phyloP scores from a whole-genome alignment of 176 grass and related monocot genomes.

The Elymus sibiricus region DNA sequence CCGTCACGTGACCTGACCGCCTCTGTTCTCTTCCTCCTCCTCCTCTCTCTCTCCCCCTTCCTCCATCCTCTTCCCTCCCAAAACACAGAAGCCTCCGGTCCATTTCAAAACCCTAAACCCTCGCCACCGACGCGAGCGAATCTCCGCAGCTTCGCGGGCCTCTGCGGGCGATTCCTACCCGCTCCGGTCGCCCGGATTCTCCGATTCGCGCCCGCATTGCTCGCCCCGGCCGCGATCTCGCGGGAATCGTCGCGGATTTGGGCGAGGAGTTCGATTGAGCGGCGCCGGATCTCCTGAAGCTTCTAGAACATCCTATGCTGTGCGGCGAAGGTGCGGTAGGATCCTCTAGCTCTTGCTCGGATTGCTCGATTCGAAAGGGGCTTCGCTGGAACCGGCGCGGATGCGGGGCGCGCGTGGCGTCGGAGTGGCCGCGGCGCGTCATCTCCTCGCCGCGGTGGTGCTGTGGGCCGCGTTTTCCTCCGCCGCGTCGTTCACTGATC shows the following conservation, averaged over 20 bases:
- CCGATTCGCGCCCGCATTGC: not conserved
- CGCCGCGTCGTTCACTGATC: slow-evolving; percentile 51
- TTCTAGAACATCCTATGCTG: slow-evolving; percentile 9
- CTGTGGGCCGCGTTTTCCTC: slow-evolving; percentile 32
- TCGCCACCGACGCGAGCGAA: not conserved
- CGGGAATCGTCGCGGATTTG: slow-evolving; percentile 12
- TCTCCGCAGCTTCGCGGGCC: not conserved
- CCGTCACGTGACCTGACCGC: not conserved
- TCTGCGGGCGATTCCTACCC: not conserved
- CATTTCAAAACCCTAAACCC: slow-evolving; percentile 43
- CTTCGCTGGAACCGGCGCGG: slow-evolving; percentile 8
- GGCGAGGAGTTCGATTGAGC: not conserved
- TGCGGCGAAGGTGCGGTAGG: not conserved
- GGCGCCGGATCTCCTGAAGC: slow-evolving; percentile 11
- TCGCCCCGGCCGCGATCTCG: not conserved
- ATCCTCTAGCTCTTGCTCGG: not conserved
- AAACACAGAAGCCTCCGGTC: slow-evolving; percentile 16
- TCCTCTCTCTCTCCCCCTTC: not conserved
- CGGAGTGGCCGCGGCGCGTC: slow-evolving; percentile 18
- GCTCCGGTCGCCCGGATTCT: not conserved
- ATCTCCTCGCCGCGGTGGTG: slow-evolving; percentile 30
- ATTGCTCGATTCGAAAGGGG: not conserved
- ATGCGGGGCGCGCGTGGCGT: not conserved
- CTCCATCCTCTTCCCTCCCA: not conserved
- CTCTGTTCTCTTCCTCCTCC: not conserved